Evolutionary conservation across 345 rosid species (phyloP).

Genomic region (Eucalyptus cloeziana): DNA sequence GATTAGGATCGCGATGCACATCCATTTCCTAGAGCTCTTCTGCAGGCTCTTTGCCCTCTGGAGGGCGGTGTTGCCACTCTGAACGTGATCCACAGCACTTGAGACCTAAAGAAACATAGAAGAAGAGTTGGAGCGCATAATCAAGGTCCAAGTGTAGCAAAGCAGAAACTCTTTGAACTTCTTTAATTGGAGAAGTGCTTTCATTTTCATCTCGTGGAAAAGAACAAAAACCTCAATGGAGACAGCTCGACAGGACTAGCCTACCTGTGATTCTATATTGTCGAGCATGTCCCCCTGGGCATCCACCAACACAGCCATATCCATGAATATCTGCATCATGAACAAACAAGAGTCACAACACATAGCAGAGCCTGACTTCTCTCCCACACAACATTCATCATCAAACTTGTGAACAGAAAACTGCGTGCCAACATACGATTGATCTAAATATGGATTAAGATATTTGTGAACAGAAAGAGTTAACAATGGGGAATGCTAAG

Average conservation of each 20-base stretch:
- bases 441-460: background rate
- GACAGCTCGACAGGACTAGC: background rate
- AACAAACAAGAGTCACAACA: background rate
- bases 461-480: background rate
- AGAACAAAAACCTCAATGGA: background rate
- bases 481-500: background rate
- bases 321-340: constrained; percentile 64
- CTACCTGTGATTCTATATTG: constrained; percentile 87
- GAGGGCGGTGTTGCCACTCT: constrained; percentile 64
- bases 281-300: constrained; percentile 93
- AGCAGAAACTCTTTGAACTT: background rate
- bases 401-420: background rate
- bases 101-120: constrained; percentile 42
- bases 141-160: background rate
- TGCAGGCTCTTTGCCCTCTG: constrained; percentile 65
- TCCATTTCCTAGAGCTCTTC: constrained; percentile 84
- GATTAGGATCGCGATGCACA: constrained; percentile 77
- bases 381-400: background rate
- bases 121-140: background rate
- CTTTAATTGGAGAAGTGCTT: background rate
- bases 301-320: constrained; percentile 93
- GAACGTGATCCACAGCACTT: constrained; percentile 87
- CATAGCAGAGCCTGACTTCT: background rate
- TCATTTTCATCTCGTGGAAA: background rate
- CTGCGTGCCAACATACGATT: background rate